Evolutionary conservation across 768 basidiomycete genomes (phyloP), one percentile per base, ranked within the genome.

Genomic region (Calvatia gigantea): DNA sequence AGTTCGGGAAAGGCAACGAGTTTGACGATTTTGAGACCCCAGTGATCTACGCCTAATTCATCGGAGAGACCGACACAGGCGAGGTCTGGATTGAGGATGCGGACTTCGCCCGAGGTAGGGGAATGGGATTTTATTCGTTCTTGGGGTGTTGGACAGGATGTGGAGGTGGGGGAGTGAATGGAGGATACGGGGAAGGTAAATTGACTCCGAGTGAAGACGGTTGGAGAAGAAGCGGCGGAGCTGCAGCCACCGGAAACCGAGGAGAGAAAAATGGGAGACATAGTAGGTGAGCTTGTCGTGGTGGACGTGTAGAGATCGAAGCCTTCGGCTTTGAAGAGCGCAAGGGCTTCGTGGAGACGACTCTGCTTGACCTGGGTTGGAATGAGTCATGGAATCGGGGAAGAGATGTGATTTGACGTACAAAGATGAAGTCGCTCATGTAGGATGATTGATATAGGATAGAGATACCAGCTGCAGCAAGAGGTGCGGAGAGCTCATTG

Each of bases 391-490:
- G 25, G 57, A 28, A 12, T 54, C 23, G 31, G 53, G 45, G 9
- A 41, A 47, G 21, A 50, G 23, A 25, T 15, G 25, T 35, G 21
- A 59, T 33, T 42, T 12, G 19, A 71, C 85, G 60, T 63, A 90
- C 88, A 60, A 91, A 84, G 55, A 91, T 87, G 65, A 87, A 91
- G 68, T 91, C 89, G 61, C 87, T 85, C 80, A 82, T 84, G 67
- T 91, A 91, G 2, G 88, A 88, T 4, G 87, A 89, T 64, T 89
- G 87, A 67, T 91, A 92, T 12, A 91, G 73, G 46, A 92, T 91
- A 29, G 86, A 88, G 33, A 92, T 89, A 2, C 87, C 87, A 33
- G 85, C 86, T 11, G 82, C 84, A 9, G 88, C 87, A 17, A 92
- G 72, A 29, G 85, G 87, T 14, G 86, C 84, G 19, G 90, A 90